Base-by-base conservation (phyloP, 2,329 filamentous ascomycete species). In the Monosporascus sp. region DNA sequence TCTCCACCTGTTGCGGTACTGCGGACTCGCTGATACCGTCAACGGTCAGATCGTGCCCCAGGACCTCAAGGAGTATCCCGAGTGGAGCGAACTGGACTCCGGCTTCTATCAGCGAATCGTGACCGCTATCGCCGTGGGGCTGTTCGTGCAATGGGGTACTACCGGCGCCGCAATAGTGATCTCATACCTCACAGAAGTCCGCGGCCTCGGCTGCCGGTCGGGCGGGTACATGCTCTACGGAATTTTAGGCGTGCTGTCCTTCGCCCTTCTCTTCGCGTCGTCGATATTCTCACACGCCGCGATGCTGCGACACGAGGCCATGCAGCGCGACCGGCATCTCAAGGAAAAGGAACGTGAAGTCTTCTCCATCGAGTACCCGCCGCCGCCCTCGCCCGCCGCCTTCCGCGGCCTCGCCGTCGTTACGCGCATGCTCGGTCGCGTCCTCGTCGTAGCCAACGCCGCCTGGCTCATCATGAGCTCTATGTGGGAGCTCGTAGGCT, bases 181-280 rank as follows among this genome's bases (percentile, higher is more conserved):
- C 15, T 43, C 55, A 3, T 57, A 56, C 35, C 45, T 58, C 5
- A 61, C 59, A 9, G 55, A 57, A 27, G 57, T 59, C 35, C 49
- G 44, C 2, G 59, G 59, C 14, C 45, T 61, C 8, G 57, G 59
- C 24, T 61, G 59, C 35, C 53, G 59, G 41, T 59, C 59, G 6
- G 59, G 59, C 9, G 54, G 55, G 11, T 61, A 61, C 24, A n/a
- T 57, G 7, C 17, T 61, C 24, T 59, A 61, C 48, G 57, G 55
- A 22, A 31, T 45, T 15, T 4, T 56, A 1, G 55, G 51, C 17
- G 54, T 47, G 3, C 18, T 49, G 2, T 49, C 53, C n/a, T 61
- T 57, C 52, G 20, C 50, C 18, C 44, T 54, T n/a, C 47, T 61
- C 18, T 54, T 59, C 31, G 6, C 47, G 11, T 59, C 59, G 2